Conservation (phyloP, 1,284 basidiomycete genomes). For the Tilletia indica region DNA sequence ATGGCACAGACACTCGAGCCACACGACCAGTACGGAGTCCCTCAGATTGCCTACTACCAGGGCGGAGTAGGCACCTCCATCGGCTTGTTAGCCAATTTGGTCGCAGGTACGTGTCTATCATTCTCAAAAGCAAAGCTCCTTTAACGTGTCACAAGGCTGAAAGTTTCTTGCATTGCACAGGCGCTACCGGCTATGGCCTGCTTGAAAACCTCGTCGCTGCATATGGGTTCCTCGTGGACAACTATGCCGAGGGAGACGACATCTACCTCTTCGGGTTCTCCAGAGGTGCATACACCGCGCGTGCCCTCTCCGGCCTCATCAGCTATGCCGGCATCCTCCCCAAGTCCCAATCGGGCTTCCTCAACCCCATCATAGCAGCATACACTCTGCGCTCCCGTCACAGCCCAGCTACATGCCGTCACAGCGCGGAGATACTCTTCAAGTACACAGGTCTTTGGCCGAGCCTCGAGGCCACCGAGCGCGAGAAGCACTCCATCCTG, state of each 20-base stretch:
- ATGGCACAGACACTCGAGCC: conserved; percentile 34
- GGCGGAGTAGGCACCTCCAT: conserved; percentile 35
- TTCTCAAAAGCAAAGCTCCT: no score
- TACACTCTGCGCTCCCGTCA: conserved; percentile 7
- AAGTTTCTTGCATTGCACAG: background rate
- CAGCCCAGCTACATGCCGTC: background rate
- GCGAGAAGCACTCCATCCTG: background rate
- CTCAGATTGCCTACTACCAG: conserved; percentile 37
- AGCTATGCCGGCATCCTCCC: conserved; percentile 33
- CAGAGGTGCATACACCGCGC: conserved; percentile 13
- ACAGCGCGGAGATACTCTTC: conserved; percentile 4
- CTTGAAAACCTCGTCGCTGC: conserved; percentile 14
- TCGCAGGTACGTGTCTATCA: conserved; percentile 23
- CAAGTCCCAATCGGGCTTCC: conserved; percentile 9
- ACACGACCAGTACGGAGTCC: conserved; percentile 3
- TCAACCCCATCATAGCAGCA: conserved; percentile 11
- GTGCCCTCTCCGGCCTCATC: conserved; percentile 63
- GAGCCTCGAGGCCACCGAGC: background rate
- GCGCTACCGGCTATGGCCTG: conserved; percentile 20
- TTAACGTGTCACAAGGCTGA: no score
- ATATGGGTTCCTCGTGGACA: conserved; percentile 8
- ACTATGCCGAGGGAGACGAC: conserved; percentile 18
- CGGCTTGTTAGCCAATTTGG: conserved; percentile 25
- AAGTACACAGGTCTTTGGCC: conserved; percentile 2
- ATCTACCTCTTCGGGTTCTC: conserved; percentile 21